Evolutionary conservation across 805 yeast genomes (phyloP).

Genomic region (Hanseniaspora valbyensis): DNA sequence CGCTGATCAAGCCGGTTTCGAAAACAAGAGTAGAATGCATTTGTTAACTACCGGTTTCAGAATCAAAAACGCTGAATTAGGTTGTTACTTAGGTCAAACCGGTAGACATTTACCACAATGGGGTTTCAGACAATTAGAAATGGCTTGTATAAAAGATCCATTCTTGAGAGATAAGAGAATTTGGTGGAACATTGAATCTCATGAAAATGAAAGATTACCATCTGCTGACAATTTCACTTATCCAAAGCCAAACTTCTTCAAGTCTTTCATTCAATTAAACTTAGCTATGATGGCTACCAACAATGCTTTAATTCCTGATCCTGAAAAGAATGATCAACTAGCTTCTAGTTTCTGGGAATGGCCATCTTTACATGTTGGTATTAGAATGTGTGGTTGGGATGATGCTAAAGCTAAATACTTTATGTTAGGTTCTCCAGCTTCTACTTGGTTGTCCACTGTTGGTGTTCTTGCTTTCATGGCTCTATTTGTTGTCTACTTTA

Average conservation of each 20-base stretch:
- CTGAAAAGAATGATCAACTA: conserved; percentile 59
- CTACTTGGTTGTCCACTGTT: conserved; percentile 63
- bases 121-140: conserved; percentile 81
- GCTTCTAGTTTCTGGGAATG: conserved; percentile 80
- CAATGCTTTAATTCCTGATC: conserved; percentile 69
- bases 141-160: conserved; percentile 53
- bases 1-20: conserved; percentile 49
- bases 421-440: conserved; percentile 65
- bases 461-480: conserved; percentile 48
- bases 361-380: conserved; percentile 68
- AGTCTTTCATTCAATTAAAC: conserved; percentile 64
- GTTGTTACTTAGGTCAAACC: conserved; percentile 69
- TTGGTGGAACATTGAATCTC: conserved; percentile 80
- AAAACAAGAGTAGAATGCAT: conserved; percentile 44
- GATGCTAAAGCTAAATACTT: conserved; percentile 54
- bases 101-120: conserved; percentile 61
- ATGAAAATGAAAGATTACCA: conserved; percentile 51
- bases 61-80: conserved; percentile 48
- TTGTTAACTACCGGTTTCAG: conserved; percentile 71
- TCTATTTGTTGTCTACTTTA: conserved; percentile 35
- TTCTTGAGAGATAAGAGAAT: conserved; percentile 69
- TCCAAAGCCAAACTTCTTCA: conserved; percentile 68
- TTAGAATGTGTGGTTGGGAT: conserved; percentile 70
- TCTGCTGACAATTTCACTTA: conserved; percentile 36
- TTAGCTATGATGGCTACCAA: conserved; percentile 92